Conservation (phyloP, 495 filamentous ascomycete species). For the Penicillium herquei region DNA sequence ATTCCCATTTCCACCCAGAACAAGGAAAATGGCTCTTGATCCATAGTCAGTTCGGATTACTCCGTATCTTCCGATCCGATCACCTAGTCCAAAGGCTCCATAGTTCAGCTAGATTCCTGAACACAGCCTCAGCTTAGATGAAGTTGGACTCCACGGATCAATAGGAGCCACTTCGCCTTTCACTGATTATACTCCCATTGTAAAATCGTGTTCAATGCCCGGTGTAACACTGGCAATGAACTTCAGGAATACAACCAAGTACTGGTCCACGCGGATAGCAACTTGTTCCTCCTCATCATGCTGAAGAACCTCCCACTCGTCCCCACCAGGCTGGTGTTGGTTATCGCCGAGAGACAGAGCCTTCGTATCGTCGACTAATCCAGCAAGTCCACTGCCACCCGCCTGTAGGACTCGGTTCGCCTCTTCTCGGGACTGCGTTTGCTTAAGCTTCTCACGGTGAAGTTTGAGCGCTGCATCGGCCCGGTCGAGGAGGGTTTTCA, state of each 20-base stretch:
- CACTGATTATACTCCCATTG: slow-evolving; percentile 76
- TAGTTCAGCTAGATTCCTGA: too few species aligned
- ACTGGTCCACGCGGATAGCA: slow-evolving; percentile 95
- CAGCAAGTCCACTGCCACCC: slow-evolving; percentile 60
- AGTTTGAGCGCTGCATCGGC: slow-evolving; percentile 91
- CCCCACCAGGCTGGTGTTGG: slow-evolving; percentile 57
- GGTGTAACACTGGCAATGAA: slow-evolving; percentile 97
- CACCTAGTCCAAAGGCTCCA: neutral
- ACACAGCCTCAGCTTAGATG: too few species aligned
- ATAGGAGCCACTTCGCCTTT: too few species aligned
- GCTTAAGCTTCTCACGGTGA: slow-evolving; percentile 73
- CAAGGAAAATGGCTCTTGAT: neutral
- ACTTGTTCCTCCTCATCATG: slow-evolving; percentile 71
- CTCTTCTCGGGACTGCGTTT: slow-evolving; percentile 45
- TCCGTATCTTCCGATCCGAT: too few species aligned
- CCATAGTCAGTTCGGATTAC: too few species aligned
- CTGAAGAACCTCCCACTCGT: slow-evolving; percentile 86
- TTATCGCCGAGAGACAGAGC: slow-evolving; percentile 42
- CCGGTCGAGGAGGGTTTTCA: slow-evolving; percentile 96
- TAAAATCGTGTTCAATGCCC: slow-evolving; percentile 97
- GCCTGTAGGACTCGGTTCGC: slow-evolving; percentile 25
- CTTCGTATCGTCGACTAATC: slow-evolving; percentile 60
- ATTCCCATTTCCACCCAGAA: neutral
- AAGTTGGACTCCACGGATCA: too few species aligned
- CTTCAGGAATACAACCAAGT: slow-evolving; percentile 95